Evolutionary conservation across 306 rosid genomes (phyloP).

Genomic region (Cucumis melo): DNA sequence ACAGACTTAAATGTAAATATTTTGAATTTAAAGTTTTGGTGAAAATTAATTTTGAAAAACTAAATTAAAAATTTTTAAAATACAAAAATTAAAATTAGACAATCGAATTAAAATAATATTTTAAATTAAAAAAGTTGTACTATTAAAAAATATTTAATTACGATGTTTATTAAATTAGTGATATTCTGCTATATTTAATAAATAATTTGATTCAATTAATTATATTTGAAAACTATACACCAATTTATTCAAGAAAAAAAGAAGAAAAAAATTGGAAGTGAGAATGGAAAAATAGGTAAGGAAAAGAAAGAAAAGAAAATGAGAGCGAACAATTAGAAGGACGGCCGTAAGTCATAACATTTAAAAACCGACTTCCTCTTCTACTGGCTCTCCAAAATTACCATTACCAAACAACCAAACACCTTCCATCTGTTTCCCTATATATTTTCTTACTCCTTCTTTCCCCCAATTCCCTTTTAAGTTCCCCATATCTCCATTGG

Average conservation of each 20-base stretch:
- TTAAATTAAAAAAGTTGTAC: too few species aligned
- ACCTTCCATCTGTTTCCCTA: not conserved
- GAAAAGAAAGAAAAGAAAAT: not conserved
- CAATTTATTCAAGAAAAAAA: not conserved
- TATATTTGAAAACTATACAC: too few species aligned
- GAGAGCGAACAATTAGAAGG: not conserved
- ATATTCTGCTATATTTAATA: too few species aligned
- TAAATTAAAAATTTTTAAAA: too few species aligned
- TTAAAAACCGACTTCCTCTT: not conserved
- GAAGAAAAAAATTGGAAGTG: not conserved
- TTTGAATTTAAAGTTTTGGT: too few species aligned
- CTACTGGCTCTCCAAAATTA: not conserved
- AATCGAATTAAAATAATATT: too few species aligned
- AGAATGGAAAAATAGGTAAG: not conserved
- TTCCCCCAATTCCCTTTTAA: not conserved
- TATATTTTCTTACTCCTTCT: not conserved
- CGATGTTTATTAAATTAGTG: too few species aligned
- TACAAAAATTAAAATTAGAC: too few species aligned
- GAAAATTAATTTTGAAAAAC: too few species aligned
- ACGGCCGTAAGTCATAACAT: not conserved
- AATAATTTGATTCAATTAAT: too few species aligned
- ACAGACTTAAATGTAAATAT: too few species aligned
- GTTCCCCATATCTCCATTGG: not conserved
- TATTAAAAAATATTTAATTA: too few species aligned
- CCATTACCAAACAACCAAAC: not conserved